Conservation (phyloP, 208 protist genomes). For the Leishmania martiniquensis region DNA sequence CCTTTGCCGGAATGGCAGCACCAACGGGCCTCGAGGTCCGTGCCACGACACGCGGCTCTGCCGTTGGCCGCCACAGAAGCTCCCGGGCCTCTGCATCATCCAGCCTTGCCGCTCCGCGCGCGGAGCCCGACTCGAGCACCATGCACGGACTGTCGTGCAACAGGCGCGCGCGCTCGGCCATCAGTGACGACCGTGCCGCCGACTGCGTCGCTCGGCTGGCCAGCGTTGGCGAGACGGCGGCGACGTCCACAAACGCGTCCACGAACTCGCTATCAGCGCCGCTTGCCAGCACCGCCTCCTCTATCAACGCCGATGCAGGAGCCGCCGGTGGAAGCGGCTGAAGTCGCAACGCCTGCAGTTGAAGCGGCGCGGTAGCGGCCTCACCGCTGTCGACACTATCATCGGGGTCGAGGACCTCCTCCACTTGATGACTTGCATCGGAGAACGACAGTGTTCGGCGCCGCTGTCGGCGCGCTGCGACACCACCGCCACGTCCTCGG, state of each 20-base stretch:
- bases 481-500: neutral
- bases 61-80: constrained; percentile 8
- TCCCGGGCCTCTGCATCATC: neutral
- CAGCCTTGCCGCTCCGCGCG: neutral
- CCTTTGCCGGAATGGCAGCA: neutral
- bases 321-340: constrained; percentile 7
- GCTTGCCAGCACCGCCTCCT: neutral
- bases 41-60: neutral
- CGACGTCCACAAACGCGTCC: constrained; percentile 6
- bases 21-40: neutral
- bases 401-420: neutral
- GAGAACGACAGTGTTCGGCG: neutral
- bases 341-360: constrained; percentile 8
- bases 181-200: constrained; percentile 9
- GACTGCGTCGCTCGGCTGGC: neutral
- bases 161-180: constrained; percentile 17
- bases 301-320: neutral
- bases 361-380: neutral
- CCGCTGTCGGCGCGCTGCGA: neutral
- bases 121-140: neutral
- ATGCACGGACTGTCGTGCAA: neutral
- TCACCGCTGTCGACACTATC: neutral
- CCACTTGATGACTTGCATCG: neutral
- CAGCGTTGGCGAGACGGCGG: neutral
- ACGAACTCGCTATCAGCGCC: neutral